Conservation (phyloP, 768 basidiomycete species). For the Suillus bovinus region DNA sequence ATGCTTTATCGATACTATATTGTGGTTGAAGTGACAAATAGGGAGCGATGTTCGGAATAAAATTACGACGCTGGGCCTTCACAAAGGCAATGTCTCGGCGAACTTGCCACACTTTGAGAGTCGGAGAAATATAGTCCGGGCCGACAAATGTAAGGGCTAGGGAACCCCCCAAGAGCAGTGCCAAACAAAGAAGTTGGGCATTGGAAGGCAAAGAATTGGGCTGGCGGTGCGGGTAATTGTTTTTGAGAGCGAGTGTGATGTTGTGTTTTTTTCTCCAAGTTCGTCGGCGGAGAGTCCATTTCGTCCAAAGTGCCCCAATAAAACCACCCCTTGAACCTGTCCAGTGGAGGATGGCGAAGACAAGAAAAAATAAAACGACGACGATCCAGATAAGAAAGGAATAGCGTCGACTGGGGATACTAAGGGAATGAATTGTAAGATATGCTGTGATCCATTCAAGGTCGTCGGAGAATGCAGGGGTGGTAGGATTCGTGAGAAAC, state of each 20-base stretch:
- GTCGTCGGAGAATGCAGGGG: constrained; percentile 44
- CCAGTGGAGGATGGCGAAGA: constrained; percentile 44
- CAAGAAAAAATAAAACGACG: constrained; percentile 42
- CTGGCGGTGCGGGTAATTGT: constrained; percentile 39
- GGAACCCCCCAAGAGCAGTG: constrained; percentile 43
- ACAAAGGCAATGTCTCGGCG: constrained; percentile 15
- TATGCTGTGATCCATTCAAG: constrained; percentile 58
- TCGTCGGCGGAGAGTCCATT: constrained; percentile 56
- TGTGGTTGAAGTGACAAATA: constrained; percentile 45
- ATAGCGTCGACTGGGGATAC: constrained; percentile 52
- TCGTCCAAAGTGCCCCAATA: constrained; percentile 54
- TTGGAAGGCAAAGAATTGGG: constrained; percentile 59
- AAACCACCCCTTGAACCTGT: constrained; percentile 41
- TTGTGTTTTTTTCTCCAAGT: constrained; percentile 56
- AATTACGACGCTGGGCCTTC: constrained; percentile 19
- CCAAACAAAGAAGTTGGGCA: constrained; percentile 55
- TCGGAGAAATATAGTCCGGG: constrained; percentile 66
- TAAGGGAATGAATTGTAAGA: constrained; percentile 55
- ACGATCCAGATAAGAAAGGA: constrained; percentile 61
- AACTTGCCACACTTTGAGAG: constrained; percentile 46
- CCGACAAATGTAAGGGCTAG: constrained; percentile 56
- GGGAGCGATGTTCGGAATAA: constrained; percentile 30
- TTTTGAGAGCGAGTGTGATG: constrained; percentile 34
- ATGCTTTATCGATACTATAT: constrained; percentile 63
- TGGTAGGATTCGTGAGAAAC: constrained; percentile 38